Evolutionary conservation across 2,329 filamentous ascomycete genomes (phyloP).

Genomic region (Chrysoporthe austroafricana): DNA sequence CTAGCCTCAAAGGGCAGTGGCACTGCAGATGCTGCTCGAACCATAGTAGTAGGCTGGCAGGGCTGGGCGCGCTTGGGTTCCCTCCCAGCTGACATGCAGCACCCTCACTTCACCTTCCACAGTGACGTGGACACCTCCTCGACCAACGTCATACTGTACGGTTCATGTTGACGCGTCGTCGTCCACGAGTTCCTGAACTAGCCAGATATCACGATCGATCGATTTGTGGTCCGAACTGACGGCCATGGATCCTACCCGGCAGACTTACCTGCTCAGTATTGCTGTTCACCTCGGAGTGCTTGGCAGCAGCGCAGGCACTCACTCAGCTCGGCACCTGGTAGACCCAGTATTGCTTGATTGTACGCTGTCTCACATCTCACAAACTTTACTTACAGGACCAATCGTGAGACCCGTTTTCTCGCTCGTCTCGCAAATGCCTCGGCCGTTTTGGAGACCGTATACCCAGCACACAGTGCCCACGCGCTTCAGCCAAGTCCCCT

Average conservation of each 20-base stretch:
- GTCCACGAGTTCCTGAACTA: background rate
- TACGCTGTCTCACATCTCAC: background rate
- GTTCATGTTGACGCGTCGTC: background rate
- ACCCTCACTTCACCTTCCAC: background rate
- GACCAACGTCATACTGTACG: background rate
- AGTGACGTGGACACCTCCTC: background rate
- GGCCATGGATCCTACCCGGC: no score
- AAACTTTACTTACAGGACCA: background rate
- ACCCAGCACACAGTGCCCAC: background rate
- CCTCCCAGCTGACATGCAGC: conserved; percentile 1
- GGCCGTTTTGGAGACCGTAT: background rate
- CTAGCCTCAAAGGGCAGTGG: background rate
- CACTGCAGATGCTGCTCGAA: background rate
- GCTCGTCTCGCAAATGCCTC: background rate
- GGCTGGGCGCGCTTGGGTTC: background rate
- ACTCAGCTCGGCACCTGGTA: background rate
- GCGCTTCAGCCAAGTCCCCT: background rate
- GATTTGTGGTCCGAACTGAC: background rate
- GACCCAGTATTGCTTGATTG: background rate
- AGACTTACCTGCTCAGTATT: background rate
- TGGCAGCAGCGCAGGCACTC: no score
- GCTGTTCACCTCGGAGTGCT: background rate
- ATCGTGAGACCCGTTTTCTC: background rate
- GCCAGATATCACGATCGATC: background rate
- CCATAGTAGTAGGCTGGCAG: background rate